Percentiles rank a stretch among this genome's conserved stretches.
Evolutionary conservation across 305 asterid species (phyloP).

Genomic region (Ruellia speciosa): DNA sequence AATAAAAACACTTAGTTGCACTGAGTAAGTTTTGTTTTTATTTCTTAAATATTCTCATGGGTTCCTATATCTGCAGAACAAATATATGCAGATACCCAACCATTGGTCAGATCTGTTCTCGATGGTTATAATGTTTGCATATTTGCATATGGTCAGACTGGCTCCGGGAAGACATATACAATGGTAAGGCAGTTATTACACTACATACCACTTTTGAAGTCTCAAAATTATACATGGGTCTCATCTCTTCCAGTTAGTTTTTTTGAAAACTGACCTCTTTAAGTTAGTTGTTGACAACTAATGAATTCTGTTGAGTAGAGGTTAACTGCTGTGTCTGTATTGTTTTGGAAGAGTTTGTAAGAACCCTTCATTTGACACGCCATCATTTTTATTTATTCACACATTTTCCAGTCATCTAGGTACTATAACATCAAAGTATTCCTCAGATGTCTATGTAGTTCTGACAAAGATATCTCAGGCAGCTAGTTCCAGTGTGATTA

Average conservation of each 20-base stretch:
- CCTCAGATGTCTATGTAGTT: no score
- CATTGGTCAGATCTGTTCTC: constrained; percentile 74
- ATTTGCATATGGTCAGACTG: constrained; percentile 93
- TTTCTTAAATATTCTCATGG: constrained; percentile 3
- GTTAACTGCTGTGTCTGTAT: not conserved
- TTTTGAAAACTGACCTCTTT: no score
- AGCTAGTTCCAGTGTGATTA: no score
- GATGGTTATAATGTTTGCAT: constrained; percentile 91
- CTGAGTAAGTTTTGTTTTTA: not conserved
- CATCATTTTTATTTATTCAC: not conserved
- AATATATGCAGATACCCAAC: constrained; percentile 70
- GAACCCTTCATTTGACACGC: not conserved
- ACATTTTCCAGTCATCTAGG: not conserved
- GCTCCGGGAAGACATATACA: constrained; percentile 90
- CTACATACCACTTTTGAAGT: not conserved
- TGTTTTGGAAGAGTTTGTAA: no score
- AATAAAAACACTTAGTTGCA: not conserved
- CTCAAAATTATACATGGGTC: no score
- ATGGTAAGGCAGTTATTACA: constrained; percentile 46
- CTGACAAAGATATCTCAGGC: no score
- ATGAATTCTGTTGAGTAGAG: not conserved
- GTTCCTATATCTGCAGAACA: constrained; percentile 48
- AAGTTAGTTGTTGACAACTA: not conserved
- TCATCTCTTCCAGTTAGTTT: no score
- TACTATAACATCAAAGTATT: no score